Evolutionary conservation across 306 rosid genomes (phyloP).

Genomic region (Mimosa pudica): DNA sequence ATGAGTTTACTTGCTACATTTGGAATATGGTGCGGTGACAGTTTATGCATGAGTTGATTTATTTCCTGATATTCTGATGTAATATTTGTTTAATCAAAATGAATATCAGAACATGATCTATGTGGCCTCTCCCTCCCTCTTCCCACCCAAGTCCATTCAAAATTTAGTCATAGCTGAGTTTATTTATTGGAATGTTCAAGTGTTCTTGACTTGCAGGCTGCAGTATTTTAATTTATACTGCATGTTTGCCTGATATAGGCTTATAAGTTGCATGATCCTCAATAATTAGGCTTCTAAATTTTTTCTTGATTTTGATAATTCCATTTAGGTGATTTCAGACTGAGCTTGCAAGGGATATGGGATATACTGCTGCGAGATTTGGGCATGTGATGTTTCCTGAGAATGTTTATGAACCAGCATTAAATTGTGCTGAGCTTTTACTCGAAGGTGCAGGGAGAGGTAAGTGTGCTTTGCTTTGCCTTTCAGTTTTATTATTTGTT

Average conservation of each 20-base stretch:
- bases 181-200: not conserved
- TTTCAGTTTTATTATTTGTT: slow-evolving; percentile 23
- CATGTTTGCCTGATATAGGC: slow-evolving; percentile 26
- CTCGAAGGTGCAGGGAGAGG: slow-evolving; percentile 94
- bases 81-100: no score
- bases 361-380: slow-evolving; percentile 89
- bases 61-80: not conserved
- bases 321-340: slow-evolving; percentile 87
- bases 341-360: slow-evolving; percentile 96
- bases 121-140: not conserved
- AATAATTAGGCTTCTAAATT: slow-evolving; percentile 43
- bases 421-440: slow-evolving; percentile 88
- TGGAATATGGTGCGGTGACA: not conserved
- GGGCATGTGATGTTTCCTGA: slow-evolving; percentile 99
- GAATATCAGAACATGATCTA: not conserved
- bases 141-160: not conserved
- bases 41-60: not conserved
- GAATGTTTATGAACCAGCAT: slow-evolving; percentile 90
- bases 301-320: slow-evolving; percentile 52
- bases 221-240: slow-evolving; percentile 3
- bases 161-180: not conserved
- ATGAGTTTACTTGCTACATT: slow-evolving; percentile 8
- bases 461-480: slow-evolving; percentile 31
- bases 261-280: slow-evolving; percentile 21
- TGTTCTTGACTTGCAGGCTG: not conserved